Base-by-base conservation (phyloP, 176 grass and related monocot genomes). In the Oryza glaberrima region DNA sequence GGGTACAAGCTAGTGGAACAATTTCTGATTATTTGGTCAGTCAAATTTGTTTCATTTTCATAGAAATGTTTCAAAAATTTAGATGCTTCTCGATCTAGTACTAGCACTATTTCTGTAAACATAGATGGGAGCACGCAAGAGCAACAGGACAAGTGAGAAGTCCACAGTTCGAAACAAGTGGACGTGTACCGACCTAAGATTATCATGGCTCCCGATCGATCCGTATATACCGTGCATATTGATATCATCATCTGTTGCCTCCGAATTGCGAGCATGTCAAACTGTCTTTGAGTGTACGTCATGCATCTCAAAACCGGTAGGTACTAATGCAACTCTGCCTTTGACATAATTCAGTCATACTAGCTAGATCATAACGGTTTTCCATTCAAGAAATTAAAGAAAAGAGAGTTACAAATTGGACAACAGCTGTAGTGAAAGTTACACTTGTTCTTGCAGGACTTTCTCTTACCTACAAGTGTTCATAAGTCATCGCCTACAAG, bases 191-290 rank as follows among this genome's bases (percentile, higher is more conserved):
- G 76, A 72, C 16, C 28, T 79, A 12, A 49, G 17, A 69, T 60
- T 2, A 56, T 26, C 8, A 9, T 56, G 16, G 16, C 2, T 54
- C 15, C 5, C 51, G 5, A 54, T 12, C 26, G 2, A 41, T 12
- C 15, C 3, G 44, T 19, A 38, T 76, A 7, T 11, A 19, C 63
- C 43, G 19, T 23, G 25, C 17, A 4, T 11, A 30, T 41, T 9
- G 3, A 11, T 56, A n/a, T 36, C 54, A 30, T 45, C 23, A 26
- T 46, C 25, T 51, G 60, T 14, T 45, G 74, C 75, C 66, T 70
- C 83, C 66, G n/a, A 85, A 70, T 70, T 12, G 0, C 69, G 20
- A 72, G 54, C 52, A 79, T 65, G 84, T 86, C 76, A 73, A 66
- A 66, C 61, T 56, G 32, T 66, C 72, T 84, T 49, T 7, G 19